phyloP scores from a whole-genome alignment of 371 early-diverging fungal genomes.

The Rhizomucor pusillus region DNA sequence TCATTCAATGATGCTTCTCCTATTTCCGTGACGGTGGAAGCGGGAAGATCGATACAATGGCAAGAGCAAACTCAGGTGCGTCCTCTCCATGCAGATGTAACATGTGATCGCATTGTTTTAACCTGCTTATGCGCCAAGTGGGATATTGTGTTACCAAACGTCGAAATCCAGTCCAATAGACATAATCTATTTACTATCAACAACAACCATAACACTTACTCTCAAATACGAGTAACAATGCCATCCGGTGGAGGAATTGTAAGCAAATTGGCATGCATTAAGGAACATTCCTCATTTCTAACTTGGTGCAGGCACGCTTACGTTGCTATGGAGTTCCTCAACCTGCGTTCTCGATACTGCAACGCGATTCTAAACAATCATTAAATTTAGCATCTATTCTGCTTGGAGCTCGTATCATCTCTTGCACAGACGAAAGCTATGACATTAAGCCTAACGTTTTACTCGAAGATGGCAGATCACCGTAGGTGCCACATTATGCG shows the following conservation, averaged over 20 bases:
- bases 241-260: conserved; percentile 86
- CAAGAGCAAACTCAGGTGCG: too few species aligned
- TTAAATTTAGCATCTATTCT: conserved; percentile 72
- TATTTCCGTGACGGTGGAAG: conserved; percentile 58
- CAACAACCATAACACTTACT: conserved; percentile 38
- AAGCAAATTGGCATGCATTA: conserved; percentile 7
- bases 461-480: conserved; percentile 52
- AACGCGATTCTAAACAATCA: conserved; percentile 23
- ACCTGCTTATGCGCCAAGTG: conserved; percentile 42
- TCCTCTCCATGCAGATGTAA: too few species aligned
- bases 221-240: conserved; percentile 66
- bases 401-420: conserved; percentile 71
- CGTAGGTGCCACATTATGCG: conserved; percentile 7
- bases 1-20: conserved; percentile 77
- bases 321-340: conserved; percentile 72
- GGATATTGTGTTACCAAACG: conserved; percentile 64
- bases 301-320: conserved; percentile 54
- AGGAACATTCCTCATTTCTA: neutral
- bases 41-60: conserved; percentile 2
- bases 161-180: conserved; percentile 48
- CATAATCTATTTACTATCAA: conserved; percentile 63
- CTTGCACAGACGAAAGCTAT: conserved; percentile 66
- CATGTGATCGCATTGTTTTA: too few species aligned
- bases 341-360: conserved; percentile 41
- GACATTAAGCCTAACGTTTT: conserved; percentile 66